phyloP scores from a whole-genome alignment of 2,329 filamentous ascomycete genomes.

The Pseudogymnoascus pannorum region DNA sequence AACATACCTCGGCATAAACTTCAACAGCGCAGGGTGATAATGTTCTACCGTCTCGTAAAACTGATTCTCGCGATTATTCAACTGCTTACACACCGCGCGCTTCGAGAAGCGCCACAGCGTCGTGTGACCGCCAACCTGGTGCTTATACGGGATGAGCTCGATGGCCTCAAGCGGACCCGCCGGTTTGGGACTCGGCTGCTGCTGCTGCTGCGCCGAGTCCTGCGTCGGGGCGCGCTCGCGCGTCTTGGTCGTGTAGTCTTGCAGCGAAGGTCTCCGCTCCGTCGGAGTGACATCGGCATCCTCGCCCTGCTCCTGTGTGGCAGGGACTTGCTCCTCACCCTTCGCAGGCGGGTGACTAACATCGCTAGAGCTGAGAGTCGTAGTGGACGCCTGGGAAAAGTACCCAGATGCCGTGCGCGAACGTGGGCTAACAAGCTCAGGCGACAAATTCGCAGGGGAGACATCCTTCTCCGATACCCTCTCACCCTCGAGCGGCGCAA shows the following conservation, averaged over 20 bases:
- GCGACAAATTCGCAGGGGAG: constrained; percentile 11
- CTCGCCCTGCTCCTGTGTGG: constrained; percentile 15
- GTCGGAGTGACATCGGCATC: constrained; percentile 20
- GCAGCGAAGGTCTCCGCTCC: constrained; percentile 13
- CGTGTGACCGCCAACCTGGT: constrained; percentile 95
- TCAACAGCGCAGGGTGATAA: constrained; percentile 79
- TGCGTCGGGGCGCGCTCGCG: neutral
- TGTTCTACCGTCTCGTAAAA: constrained; percentile 96
- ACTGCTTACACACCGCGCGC: constrained; percentile 91
- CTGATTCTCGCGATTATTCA: constrained; percentile 97
- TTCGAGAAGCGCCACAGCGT: constrained; percentile 94
- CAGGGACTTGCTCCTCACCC: neutral
- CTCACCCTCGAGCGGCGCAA: constrained; percentile 34
- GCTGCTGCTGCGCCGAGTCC: constrained; percentile 28
- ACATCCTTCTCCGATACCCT: constrained; percentile 21
- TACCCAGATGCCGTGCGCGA: neutral
- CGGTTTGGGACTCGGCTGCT: constrained; percentile 30
- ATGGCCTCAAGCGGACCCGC: constrained; percentile 70
- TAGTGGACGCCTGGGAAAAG: constrained; percentile 23
- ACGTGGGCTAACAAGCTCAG: neutral
- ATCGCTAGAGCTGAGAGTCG: neutral
- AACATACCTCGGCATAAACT: constrained; percentile 76
- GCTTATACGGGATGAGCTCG: constrained; percentile 91
- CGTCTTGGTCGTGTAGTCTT: neutral
- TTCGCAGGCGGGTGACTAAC: neutral